Percentiles rank a stretch among this genome's conserved stretches.
phyloP scores from a whole-genome alignment of 2,329 filamentous ascomycete species.

The Phialophora chinensis region DNA sequence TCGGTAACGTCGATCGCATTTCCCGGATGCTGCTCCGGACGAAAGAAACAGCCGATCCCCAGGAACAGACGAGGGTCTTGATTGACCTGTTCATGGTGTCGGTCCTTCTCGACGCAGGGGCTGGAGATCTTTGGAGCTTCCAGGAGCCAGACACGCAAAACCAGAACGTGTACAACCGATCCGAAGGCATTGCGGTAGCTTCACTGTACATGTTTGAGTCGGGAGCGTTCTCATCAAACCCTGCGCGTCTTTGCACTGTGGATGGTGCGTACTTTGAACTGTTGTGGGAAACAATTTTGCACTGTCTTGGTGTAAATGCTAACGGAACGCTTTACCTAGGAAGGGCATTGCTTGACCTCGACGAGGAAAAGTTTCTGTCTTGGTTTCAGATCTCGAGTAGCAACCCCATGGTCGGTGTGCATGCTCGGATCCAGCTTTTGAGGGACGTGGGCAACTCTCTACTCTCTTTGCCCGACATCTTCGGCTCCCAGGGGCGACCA shows the following conservation, averaged over 20 bases:
- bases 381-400: conserved; percentile 15
- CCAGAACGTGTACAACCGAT: conserved; percentile 47
- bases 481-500: conserved; percentile 17
- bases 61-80: conserved; percentile 58
- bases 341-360: conserved; percentile 8
- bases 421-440: conserved; percentile 13
- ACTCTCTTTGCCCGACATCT: conserved; percentile 9
- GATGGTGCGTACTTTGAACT: conserved; percentile 5
- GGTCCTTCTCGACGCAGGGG: conserved; percentile 62
- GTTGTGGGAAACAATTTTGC: no score
- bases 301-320: no score
- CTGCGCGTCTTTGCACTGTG: conserved; percentile 5
- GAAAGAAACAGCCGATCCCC: conserved; percentile 51
- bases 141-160: conserved; percentile 48
- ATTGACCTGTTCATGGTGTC: conserved; percentile 67
- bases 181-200: conserved; percentile 60
- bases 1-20: conserved; percentile 59
- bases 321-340: conserved; percentile 1
- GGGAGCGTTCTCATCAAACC: conserved; percentile 39
- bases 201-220: conserved; percentile 58
- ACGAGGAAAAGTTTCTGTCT: conserved; percentile 6
- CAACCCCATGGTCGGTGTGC: conserved; percentile 23
- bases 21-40: conserved; percentile 51
- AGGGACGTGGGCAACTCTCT: conserved; percentile 11
- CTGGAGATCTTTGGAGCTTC: conserved; percentile 58